Evolutionary conservation across 768 basidiomycete species (phyloP), one percentile per base, ranked within the genome.

Genomic region (Strobilomyces echinocephalus): DNA sequence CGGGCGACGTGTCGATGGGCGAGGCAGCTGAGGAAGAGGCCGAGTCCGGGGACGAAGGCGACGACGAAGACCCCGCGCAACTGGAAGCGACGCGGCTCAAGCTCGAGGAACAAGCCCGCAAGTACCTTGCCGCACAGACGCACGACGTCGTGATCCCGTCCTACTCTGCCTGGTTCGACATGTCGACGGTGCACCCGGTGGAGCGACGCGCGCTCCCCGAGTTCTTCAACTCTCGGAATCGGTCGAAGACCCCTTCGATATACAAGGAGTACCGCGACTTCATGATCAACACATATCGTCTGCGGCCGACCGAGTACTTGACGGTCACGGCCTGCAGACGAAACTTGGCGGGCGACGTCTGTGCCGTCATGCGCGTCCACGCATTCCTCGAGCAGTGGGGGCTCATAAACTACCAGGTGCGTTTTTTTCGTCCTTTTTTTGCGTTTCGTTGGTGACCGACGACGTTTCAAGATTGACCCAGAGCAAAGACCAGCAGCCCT

Each of bases 241-340:
- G 95, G 52, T 89, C 86, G 57, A 99, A 99, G 74, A 97, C 95
- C 2, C 95, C 97, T 0, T 79, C 90, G 18, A 93, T 97, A 57
- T 99, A 98, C 78, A 98, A 98, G 71, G 95, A 99, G 69, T 99
- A 99, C 65, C 85, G 97, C 55, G 95, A 99, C 77, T 99, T 99
- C 62, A 99, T 99, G 95, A 84, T 99, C 70, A 97, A 99, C 74
- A 94, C 97, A 1, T 98, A 97, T 72, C 80, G 97, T 47, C 78
- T 99, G 36, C 80, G 97, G 47, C 97, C 97, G 2, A 81, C 81
- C 21, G 97, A 99, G 69, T 99, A 99, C 63, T 79, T 99, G 53
- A 99, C 97, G 16, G 91, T 98, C 54, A 99, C 97, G 2, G 95
- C 95, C 1, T 99, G 97, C 68, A 72, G 97, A 65, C 75, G 97